Evolutionary conservation across 2,329 filamentous ascomycete genomes (phyloP).

Genomic region (Hymenoscyphus occultus): DNA sequence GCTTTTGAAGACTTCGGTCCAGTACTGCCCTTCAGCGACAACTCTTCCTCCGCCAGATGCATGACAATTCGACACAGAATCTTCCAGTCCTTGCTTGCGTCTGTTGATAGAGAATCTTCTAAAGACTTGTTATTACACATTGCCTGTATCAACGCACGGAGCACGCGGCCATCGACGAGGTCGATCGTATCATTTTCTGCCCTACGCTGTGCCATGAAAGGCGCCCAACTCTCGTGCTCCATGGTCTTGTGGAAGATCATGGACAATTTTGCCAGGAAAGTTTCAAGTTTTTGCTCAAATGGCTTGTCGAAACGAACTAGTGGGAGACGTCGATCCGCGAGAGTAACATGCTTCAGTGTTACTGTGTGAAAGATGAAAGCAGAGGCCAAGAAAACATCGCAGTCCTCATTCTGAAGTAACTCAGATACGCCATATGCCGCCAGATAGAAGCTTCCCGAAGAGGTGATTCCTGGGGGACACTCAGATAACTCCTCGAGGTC

Average conservation of each 20-base stretch:
- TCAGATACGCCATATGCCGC: constrained; percentile 31
- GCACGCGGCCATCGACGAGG: constrained; percentile 52
- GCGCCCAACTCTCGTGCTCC: constrained; percentile 33
- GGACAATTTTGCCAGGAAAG: constrained; percentile 41
- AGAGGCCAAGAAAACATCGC: constrained; percentile 35
- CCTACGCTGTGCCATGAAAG: constrained; percentile 26
- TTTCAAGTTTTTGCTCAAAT: constrained; percentile 36
- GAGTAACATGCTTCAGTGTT: constrained; percentile 40
- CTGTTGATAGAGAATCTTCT: constrained; percentile 19
- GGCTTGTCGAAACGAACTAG: constrained; percentile 36
- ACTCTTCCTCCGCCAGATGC: constrained; percentile 35
- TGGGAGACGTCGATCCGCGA: constrained; percentile 40
- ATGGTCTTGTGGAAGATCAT: constrained; percentile 36
- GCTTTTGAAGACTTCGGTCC: constrained; percentile 21
- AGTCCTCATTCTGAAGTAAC: constrained; percentile 34
- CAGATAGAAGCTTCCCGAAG: constrained; percentile 38
- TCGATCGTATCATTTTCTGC: constrained; percentile 49
- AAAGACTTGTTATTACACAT: constrained; percentile 27
- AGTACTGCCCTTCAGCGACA: constrained; percentile 31
- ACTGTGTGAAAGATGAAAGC: constrained; percentile 44
- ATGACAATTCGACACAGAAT: constrained; percentile 30
- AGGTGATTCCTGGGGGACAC: constrained; percentile 23
- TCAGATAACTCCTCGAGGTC: constrained; percentile 21
- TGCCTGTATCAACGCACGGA: constrained; percentile 32
- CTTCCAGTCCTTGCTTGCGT: constrained; percentile 29